Base-by-base conservation (phyloP, 768 basidiomycete genomes). In the Trametes maxima region DNA sequence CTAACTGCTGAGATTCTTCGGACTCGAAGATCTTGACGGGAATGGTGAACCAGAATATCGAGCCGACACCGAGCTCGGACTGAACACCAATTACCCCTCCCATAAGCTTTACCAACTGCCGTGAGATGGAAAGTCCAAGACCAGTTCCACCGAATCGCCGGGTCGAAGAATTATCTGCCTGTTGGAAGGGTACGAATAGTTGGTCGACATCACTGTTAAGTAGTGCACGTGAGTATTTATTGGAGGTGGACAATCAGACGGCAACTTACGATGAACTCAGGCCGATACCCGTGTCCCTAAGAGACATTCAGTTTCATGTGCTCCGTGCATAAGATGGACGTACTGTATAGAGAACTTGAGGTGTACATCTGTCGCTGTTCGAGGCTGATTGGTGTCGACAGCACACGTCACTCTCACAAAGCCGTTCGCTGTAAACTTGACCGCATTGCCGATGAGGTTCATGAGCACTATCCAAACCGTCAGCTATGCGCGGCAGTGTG, bases 131-230 rank as follows among this genome's bases (percentile, higher is more conserved):
- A 22, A 90, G 74, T 19, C 89, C 89, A 10, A 91, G 72, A 11
- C 89, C 89, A n/a, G 89, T 90, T 2, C 89, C 89, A 47, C 89
- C 89, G 67, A 88, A 90, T 7, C 85, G 80, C 25, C 89, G 83
- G 7, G 89, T 90, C 0, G 87, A 88, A 0, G 88, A 89, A 64
- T 87, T 89, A 76, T 90, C 89, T 11, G 88, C 88, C 73, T 91
- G 89, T 64, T 87, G 86, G 65, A 91, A 91, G 10, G 89, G 89
- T 19, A 86, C 83, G 64, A 90, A 91, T 3, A 91, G 73, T 8
- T 84, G 77, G 49, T 86, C 85, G 3, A 86, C 83, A 62, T 90
- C 88, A 60, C 80, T 85, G 28, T 8, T 8, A 19, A 47, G 16
- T 10, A 11, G 12, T 36, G 2, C 48, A 17, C 28, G 3, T 24